Base-by-base conservation (phyloP, 1,284 basidiomycete genomes). In the Serendipita sp. region DNA sequence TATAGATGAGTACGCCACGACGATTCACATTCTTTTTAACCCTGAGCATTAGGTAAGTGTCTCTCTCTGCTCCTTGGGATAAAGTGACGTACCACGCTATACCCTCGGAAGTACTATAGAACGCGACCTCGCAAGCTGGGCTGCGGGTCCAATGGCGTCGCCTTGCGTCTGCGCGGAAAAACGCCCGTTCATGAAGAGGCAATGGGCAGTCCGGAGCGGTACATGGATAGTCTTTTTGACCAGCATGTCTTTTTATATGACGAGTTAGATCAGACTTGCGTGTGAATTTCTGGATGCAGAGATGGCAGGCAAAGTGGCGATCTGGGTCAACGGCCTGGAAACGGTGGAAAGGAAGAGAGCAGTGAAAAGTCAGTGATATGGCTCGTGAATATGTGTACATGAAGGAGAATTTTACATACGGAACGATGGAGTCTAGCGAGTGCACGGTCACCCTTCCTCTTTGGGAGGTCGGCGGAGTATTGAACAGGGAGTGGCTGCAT, bases 141-240 rank as follows among this genome's bases (percentile, higher is more conserved):
- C 53, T 58, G 4, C 34, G 26, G n/a, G 5, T 32, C 53, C 53
- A 58, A n/a, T 58, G 53, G 22, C 53, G 26, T 1, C 53, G 53
- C 10, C 53, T 22, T 22, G 53, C 53, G 32, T 58, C 53, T 12
- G 53, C 53, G 8, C 53, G 53, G 2, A 32, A 58, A n/a, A 58
- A 58, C 26, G 26, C 29, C 15, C 53, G 53, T n/a, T 58, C 53
- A 10, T 26, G 15, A n/a, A 10, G 1, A 26, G 53, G 53, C 2
- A 58, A 35, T 35, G 53, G 53, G n/a, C 53, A 58, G 10, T 12
- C 26, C 34, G 53, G 53, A 32, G 17, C 32, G 5, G 53, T 58
- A 26, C 53, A 58, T 30, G 53, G 53, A 32, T 58, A 58, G 53
- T 58, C 53, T n/a, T 58, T 58, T n/a, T n/a, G 17, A n/a, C 53